Percentiles rank a stretch among this genome's conserved stretches.
These are phyloP conservation scores for Carex cristatella DNA, from an alignment of 176 grass and related monocot genomes.

Conservation along the genomic window DNA sequence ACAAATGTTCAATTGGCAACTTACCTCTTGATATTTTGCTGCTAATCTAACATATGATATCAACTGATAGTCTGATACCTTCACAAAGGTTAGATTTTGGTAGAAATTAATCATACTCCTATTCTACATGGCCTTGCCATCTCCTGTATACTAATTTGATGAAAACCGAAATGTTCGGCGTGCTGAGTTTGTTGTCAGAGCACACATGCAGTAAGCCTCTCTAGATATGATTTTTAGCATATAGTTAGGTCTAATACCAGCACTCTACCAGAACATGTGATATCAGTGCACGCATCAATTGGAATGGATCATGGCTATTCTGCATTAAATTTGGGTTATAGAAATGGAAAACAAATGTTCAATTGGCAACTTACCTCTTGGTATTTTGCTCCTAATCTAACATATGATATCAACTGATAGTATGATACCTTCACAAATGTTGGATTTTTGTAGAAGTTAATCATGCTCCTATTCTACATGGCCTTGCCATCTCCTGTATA, in stretches of 20 bases:
- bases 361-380: background rate
- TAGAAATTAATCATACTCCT: background rate
- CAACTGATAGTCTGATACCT: background rate
- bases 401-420: background rate
- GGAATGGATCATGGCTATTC: background rate
- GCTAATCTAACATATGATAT: background rate
- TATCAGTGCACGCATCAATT: background rate
- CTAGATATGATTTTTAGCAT: conserved; percentile 6
- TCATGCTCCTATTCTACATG: background rate
- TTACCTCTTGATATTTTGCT: background rate
- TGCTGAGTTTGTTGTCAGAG: conserved; percentile 83
- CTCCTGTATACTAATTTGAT: conserved; percentile 41
- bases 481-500: background rate
- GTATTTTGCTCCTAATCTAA: background rate
- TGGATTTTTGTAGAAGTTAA: background rate
- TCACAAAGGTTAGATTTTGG: background rate
- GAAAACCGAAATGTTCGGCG: conserved; percentile 65
- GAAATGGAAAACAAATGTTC: background rate
- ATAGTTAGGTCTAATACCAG: background rate
- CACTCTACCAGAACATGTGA: background rate
- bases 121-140: background rate
- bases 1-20: background rate
- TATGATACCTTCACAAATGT: background rate
- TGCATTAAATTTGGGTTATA: conserved; percentile 1
- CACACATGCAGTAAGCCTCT: conserved; percentile 58